These are phyloP conservation scores for Aspergillus jensenii DNA, from an alignment of 2,329 filamentous ascomycete species.

Conservation along the genomic window DNA sequence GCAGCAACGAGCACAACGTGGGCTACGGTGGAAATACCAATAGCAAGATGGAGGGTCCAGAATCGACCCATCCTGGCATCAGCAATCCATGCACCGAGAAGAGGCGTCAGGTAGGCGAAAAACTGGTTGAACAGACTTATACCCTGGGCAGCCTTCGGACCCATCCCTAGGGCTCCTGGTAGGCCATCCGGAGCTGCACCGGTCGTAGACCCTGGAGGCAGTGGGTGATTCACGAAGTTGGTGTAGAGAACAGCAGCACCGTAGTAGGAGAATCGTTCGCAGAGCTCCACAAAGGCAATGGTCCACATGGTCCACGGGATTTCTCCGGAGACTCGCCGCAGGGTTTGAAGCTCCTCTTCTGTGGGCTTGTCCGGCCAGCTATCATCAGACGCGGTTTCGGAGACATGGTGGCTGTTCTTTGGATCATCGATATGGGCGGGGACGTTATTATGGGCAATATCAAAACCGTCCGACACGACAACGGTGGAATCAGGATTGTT, in stretches of 20 bases:
- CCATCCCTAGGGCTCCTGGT: constrained; percentile 59
- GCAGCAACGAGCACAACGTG: constrained; percentile 67
- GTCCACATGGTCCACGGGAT: constrained; percentile 68
- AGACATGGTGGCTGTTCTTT: no score
- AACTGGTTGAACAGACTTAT: constrained; percentile 58
- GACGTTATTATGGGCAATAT: no score
- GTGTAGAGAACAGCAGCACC: constrained; percentile 53
- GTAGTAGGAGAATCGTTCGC: constrained; percentile 77
- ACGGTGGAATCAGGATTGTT: no score
- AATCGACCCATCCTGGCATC: constrained; percentile 71
- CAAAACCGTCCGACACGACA: no score
- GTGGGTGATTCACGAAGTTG: constrained; percentile 61
- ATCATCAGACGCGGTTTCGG: no score
- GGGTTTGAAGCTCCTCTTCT: constrained; percentile 32
- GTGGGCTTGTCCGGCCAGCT: constrained; percentile 22
- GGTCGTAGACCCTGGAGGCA: constrained; percentile 56
- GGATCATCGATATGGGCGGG: no score
- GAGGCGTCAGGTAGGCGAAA: constrained; percentile 62
- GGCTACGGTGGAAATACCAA: constrained; percentile 62
- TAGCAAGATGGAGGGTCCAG: constrained; percentile 68
- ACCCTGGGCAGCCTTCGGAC: constrained; percentile 51
- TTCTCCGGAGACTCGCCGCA: constrained; percentile 35
- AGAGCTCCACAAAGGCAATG: constrained; percentile 71
- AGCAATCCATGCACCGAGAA: constrained; percentile 60
- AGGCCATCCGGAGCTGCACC: constrained; percentile 19